Percentiles rank a stretch among this genome's conserved stretches.
phyloP scores from a whole-genome alignment of 352 stramenopile species.

The Phytophthora sp. region DNA sequence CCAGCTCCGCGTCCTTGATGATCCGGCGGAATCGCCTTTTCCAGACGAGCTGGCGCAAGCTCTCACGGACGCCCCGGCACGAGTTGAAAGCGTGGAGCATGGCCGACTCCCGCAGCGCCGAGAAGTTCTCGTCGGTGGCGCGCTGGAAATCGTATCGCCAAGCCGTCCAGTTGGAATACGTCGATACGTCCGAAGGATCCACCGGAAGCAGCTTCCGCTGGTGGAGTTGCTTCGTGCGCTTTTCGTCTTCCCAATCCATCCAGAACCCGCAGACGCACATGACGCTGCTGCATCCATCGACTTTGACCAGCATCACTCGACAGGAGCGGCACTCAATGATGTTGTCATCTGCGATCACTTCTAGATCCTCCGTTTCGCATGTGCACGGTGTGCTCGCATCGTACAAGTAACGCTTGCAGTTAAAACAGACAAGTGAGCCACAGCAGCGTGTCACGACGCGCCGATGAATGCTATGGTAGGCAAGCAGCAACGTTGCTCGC shows the following conservation, averaged over 20 bases:
- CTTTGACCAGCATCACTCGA: conserved; percentile 53
- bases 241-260: conserved; percentile 44
- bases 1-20: neutral
- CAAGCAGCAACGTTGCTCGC: conserved; percentile 46
- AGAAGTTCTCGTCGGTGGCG: neutral
- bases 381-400: conserved; percentile 6
- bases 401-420: conserved; percentile 50
- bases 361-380: conserved; percentile 14
- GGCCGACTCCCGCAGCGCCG: neutral
- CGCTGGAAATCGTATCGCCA: conserved; percentile 11
- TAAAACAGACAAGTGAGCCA: conserved; percentile 41
- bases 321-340: conserved; percentile 47
- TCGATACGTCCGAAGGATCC: conserved; percentile 37
- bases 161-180: conserved; percentile 18
- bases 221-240: conserved; percentile 13
- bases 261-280: conserved; percentile 43
- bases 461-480: conserved; percentile 36
- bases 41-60: conserved; percentile 25
- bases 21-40: conserved; percentile 11
- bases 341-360: conserved; percentile 22
- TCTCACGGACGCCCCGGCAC: neutral
- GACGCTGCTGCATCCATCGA: conserved; percentile 51
- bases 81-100: conserved; percentile 10
- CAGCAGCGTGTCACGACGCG: conserved; percentile 45
- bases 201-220: conserved; percentile 36